A percentile compares a stretch with the other conserved stretches of the same genome.
Evolutionary conservation across 331 rosid genomes (phyloP).

Genomic region (Cydonia oblonga): DNA sequence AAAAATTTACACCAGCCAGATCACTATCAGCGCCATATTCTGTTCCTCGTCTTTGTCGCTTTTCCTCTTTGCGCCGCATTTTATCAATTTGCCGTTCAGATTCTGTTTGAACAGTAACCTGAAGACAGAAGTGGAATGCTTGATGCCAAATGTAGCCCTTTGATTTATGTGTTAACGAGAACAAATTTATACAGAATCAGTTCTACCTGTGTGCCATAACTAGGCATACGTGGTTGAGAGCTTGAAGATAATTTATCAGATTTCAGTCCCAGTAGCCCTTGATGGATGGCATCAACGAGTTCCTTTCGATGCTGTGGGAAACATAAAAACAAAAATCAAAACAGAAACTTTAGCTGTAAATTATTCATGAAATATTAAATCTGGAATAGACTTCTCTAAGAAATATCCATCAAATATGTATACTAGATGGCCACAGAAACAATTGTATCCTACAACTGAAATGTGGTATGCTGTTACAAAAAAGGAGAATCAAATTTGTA

Average conservation of each 20-base stretch:
- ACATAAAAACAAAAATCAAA: not conserved
- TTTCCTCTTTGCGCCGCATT: conserved; percentile 97
- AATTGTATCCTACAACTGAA: not conserved
- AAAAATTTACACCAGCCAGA: conserved; percentile 54
- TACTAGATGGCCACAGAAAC: not conserved
- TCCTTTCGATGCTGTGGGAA: conserved; percentile 66
- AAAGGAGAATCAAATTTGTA: not conserved
- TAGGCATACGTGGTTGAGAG: conserved; percentile 89
- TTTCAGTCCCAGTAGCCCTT: conserved; percentile 54
- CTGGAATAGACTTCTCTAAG: not conserved
- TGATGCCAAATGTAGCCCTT: conserved; percentile 7
- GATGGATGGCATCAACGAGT: conserved; percentile 69
- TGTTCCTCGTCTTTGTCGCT: conserved; percentile 60
- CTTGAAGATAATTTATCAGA: conserved; percentile 56
- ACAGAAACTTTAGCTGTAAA: not conserved
- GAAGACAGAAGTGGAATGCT: conserved; percentile 11
- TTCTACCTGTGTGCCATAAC: conserved; percentile 88
- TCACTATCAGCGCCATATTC: conserved; percentile 59
- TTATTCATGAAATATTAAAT: not conserved
- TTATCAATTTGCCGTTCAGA: conserved; percentile 82
- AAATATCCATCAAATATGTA: not conserved
- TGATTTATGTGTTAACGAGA: not conserved
- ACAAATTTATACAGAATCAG: conserved; percentile 9
- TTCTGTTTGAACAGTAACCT: conserved; percentile 94
- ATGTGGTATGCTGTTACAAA: not conserved